These are phyloP conservation scores for Euphorbia corollata DNA, from an alignment of 441 rosid species.

Conservation along the genomic window DNA sequence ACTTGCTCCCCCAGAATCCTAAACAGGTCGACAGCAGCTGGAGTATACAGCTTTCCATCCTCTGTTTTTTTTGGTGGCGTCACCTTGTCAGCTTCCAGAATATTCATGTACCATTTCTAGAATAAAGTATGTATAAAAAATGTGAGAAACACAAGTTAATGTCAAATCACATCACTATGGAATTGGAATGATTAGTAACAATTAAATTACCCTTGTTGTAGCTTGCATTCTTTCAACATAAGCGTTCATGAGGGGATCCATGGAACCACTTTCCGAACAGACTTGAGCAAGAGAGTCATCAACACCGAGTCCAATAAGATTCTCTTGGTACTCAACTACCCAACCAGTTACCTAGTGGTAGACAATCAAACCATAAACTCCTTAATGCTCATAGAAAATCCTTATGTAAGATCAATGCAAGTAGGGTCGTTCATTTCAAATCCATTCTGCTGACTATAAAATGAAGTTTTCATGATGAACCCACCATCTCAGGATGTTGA, in stretches of 20 bases:
- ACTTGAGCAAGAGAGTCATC: conserved; percentile 98
- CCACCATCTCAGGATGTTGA: conserved; percentile 3
- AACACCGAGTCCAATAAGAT: conserved; percentile 92
- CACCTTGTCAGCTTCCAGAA: conserved; percentile 91
- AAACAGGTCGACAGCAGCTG: conserved; percentile 98
- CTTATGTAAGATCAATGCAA: not conserved
- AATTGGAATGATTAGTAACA: conserved; percentile 4
- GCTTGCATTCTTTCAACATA: conserved; percentile 99
- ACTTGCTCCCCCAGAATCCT: conserved; percentile 99
- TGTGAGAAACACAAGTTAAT: conserved; percentile 17
- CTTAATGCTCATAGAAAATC: conserved; percentile 12
- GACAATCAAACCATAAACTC: conserved; percentile 27
- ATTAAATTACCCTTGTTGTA: conserved; percentile 71
- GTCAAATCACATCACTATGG: conserved; percentile 5
- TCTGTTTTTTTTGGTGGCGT: conserved; percentile 98
- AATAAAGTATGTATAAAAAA: conserved; percentile 16
- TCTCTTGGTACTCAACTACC: conserved; percentile 99
- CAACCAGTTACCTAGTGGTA: conserved; percentile 84
- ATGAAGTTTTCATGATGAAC: not conserved
- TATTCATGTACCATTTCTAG: conserved; percentile 97
- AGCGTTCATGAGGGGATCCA: conserved; percentile 98
- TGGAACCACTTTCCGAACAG: conserved; percentile 98
- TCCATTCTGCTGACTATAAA: not conserved
- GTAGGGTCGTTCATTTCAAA: not conserved
- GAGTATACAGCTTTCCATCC: conserved; percentile 96